A percentile compares a stretch with the other conserved stretches of the same genome.
These are phyloP conservation scores for Nasturtium officinale DNA, from an alignment of 345 rosid species.

Conservation along the genomic window DNA sequence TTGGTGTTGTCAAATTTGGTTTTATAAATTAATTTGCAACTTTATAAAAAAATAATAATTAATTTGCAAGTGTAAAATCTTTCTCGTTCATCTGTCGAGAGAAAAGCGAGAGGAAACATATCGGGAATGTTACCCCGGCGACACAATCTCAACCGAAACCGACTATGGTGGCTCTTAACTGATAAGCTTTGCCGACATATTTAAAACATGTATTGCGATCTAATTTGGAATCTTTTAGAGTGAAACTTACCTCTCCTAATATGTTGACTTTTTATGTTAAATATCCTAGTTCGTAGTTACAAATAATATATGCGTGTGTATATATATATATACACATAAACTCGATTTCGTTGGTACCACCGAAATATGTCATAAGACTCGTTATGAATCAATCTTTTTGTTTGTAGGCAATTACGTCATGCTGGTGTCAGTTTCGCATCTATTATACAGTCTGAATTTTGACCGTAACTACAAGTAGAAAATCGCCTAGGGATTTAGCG, in stretches of 20 bases:
- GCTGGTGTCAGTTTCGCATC: slow-evolving; percentile 30
- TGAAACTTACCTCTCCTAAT: neutral
- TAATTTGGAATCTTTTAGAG: slow-evolving; percentile 6
- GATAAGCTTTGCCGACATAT: neutral
- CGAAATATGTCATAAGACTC: neutral
- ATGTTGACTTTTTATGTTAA: neutral
- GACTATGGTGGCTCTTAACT: slow-evolving; percentile 18
- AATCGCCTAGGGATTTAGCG: slow-evolving; percentile 31
- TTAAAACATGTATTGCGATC: slow-evolving; percentile 10
- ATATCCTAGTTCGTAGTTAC: neutral
- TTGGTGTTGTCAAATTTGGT: neutral
- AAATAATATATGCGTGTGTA: neutral
- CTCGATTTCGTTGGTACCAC: no score
- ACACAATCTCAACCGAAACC: slow-evolving; percentile 30
- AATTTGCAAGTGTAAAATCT: slow-evolving; percentile 21
- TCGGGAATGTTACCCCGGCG: slow-evolving; percentile 28
- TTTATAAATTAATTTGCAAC: no score
- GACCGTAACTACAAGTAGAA: slow-evolving; percentile 11
- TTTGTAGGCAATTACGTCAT: slow-evolving; percentile 22
- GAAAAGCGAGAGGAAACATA: slow-evolving; percentile 29
- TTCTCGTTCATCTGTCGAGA: neutral
- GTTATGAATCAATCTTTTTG: neutral
- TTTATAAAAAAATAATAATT: no score
- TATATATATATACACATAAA: no score
- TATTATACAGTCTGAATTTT: slow-evolving; percentile 9